Evolutionary conservation across 2,329 filamentous ascomycete genomes (phyloP).

Genomic region (Alternaria alternata): DNA sequence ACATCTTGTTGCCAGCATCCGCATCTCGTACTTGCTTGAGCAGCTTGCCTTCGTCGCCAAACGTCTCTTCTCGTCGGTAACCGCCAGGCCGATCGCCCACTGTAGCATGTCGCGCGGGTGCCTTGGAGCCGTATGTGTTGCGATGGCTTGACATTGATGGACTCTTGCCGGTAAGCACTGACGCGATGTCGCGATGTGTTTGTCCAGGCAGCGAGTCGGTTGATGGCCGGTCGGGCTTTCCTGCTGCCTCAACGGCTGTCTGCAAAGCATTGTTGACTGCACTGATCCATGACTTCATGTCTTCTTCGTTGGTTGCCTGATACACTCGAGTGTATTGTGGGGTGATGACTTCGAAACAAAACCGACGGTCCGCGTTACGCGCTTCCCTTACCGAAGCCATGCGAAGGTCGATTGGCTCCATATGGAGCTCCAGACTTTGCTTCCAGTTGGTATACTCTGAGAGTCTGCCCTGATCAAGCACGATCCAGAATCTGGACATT

Average conservation of each 20-base stretch:
- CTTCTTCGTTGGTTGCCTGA: constrained; percentile 96
- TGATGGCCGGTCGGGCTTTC: constrained; percentile 58
- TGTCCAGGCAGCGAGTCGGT: constrained; percentile 64
- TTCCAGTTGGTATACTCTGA: constrained; percentile 99
- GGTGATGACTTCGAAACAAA: constrained; percentile 98
- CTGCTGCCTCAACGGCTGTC: constrained; percentile 87
- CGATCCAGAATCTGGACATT: constrained; percentile 86
- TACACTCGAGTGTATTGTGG: constrained; percentile 96
- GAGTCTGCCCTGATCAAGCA: constrained; percentile 93
- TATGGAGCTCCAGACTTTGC: constrained; percentile 93
- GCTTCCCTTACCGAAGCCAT: constrained; percentile 98
- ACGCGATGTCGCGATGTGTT: constrained; percentile 85
- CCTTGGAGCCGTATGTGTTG: constrained; percentile 58
- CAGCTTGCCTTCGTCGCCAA: constrained; percentile 84
- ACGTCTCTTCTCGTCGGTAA: constrained; percentile 73
- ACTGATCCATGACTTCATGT: constrained; percentile 96
- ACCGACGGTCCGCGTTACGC: constrained; percentile 89
- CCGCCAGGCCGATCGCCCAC: constrained; percentile 82
- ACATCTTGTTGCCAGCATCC: constrained; percentile 92
- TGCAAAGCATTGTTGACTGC: constrained; percentile 98
- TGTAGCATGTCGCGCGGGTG: constrained; percentile 84
- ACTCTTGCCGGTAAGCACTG: constrained; percentile 90
- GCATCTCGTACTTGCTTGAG: constrained; percentile 87
- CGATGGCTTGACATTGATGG: constrained; percentile 71
- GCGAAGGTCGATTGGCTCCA: constrained; percentile 95